Percentiles rank a stretch among this genome's conserved stretches.
phyloP scores from a whole-genome alignment of 306 rosid genomes.

The Acacia confusa region DNA sequence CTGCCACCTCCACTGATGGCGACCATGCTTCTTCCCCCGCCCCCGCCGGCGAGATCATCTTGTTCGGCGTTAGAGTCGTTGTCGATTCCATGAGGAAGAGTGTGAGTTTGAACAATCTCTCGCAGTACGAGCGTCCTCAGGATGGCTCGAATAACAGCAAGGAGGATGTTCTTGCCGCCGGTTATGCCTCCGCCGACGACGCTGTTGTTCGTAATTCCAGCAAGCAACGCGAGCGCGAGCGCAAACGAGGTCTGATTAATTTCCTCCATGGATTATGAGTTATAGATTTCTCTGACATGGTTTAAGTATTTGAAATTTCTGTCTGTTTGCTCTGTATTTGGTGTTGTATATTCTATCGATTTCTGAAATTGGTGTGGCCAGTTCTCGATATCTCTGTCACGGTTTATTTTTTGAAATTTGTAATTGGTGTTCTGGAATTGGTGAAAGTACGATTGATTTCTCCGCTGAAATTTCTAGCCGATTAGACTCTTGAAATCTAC shows the following conservation, averaged over 20 bases:
- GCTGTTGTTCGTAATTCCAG: conserved; percentile 48
- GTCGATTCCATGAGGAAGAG: conserved; percentile 86
- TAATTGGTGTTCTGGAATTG: neutral
- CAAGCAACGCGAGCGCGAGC: conserved; percentile 63
- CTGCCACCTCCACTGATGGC: conserved; percentile 17
- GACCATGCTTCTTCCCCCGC: neutral
- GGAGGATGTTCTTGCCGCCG: conserved; percentile 42
- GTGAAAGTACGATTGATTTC: neutral
- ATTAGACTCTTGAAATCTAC: neutral
- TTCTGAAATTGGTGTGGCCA: neutral
- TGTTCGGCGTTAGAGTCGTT: conserved; percentile 76
- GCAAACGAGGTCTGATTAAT: conserved; percentile 74
- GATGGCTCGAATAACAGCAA: conserved; percentile 29
- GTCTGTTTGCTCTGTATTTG: neutral
- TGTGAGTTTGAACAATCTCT: conserved; percentile 76
- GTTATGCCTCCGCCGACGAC: conserved; percentile 78
- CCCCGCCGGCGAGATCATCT: conserved; percentile 61
- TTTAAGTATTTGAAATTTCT: neutral
- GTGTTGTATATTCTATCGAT: neutral
- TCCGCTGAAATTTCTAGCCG: neutral
- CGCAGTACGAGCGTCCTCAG: conserved; percentile 76
- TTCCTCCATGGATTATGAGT: conserved; percentile 21
- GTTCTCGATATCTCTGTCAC: neutral
- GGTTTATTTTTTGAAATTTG: neutral
- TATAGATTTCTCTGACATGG: neutral